A percentile compares a stretch with the other conserved stretches of the same genome.
These are phyloP conservation scores for Populus hybrid DNA, from an alignment of 441 rosid species.

Conservation along the genomic window DNA sequence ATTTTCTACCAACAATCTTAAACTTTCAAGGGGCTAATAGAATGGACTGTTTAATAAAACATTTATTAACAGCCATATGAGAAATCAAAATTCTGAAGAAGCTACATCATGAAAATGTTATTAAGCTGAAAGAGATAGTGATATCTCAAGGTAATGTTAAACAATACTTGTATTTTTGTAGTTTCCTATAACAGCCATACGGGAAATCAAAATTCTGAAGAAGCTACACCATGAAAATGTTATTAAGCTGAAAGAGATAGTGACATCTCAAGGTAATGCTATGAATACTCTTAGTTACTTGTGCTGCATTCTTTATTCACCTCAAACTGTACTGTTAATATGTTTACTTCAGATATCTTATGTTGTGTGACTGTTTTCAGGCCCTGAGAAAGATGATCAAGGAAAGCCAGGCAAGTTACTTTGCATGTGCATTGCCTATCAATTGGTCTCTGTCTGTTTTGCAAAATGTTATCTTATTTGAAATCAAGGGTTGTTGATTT, in stretches of 20 bases:
- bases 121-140: conserved; percentile 90
- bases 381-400: conserved; percentile 88
- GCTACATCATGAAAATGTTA: conserved; percentile 83
- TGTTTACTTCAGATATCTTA: background rate
- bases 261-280: conserved; percentile 75
- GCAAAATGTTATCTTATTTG: background rate
- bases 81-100: conserved; percentile 93
- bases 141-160: conserved; percentile 71
- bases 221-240: conserved; percentile 88
- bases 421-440: background rate
- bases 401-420: conserved; percentile 62
- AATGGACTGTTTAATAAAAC: background rate
- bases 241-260: conserved; percentile 88
- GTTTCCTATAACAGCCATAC: conserved; percentile 93
- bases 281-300: background rate
- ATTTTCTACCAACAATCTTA: background rate
- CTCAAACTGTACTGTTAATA: background rate
- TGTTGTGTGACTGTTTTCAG: conserved; percentile 29
- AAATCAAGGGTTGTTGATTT: background rate
- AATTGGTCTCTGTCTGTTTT: background rate
- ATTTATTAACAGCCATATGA: conserved; percentile 66
- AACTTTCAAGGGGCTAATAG: background rate
- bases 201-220: conserved; percentile 91
- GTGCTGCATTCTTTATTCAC: background rate
- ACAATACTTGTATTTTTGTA: conserved; percentile 22